Evolutionary conservation across 805 yeast species (phyloP).

Genomic region (Ogataea minuta): DNA sequence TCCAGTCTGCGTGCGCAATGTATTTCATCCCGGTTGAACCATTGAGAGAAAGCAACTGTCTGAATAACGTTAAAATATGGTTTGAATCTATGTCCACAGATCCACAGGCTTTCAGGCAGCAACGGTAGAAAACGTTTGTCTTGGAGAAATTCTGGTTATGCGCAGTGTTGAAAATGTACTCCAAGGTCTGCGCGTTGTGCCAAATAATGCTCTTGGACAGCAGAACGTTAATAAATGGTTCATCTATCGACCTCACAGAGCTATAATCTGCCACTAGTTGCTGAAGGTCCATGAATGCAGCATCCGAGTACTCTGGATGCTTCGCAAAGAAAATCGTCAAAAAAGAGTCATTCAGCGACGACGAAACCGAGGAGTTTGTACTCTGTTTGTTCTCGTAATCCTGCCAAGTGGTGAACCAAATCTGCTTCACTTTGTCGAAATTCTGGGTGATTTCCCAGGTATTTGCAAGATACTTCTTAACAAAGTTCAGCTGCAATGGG

Average conservation of each 20-base stretch:
- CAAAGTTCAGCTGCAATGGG: conserved; percentile 69
- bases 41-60: conserved; percentile 41
- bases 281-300: conserved; percentile 57
- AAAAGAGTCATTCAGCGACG: conserved; percentile 68
- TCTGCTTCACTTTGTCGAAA: conserved; percentile 54
- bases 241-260: conserved; percentile 61
- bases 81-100: conserved; percentile 51
- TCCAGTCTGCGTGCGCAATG: conserved; percentile 84
- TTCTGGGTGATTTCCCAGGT: conserved; percentile 56
- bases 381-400: conserved; percentile 52
- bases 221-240: conserved; percentile 77
- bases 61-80: conserved; percentile 46
- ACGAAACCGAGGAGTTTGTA: conserved; percentile 65
- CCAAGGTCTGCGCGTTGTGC: conserved; percentile 64
- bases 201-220: conserved; percentile 65
- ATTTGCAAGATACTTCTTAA: conserved; percentile 61
- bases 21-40: conserved; percentile 52
- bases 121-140: conserved; percentile 70
- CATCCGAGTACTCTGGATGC: conserved; percentile 48
- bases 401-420: conserved; percentile 61
- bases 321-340: conserved; percentile 64
- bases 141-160: conserved; percentile 53
- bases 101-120: conserved; percentile 70
- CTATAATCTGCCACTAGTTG: conserved; percentile 55
- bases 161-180: conserved; percentile 61